These are phyloP conservation scores for Epichloe uncinata DNA, from an alignment of 2,329 filamentous ascomycete species.

Conservation along the genomic window DNA sequence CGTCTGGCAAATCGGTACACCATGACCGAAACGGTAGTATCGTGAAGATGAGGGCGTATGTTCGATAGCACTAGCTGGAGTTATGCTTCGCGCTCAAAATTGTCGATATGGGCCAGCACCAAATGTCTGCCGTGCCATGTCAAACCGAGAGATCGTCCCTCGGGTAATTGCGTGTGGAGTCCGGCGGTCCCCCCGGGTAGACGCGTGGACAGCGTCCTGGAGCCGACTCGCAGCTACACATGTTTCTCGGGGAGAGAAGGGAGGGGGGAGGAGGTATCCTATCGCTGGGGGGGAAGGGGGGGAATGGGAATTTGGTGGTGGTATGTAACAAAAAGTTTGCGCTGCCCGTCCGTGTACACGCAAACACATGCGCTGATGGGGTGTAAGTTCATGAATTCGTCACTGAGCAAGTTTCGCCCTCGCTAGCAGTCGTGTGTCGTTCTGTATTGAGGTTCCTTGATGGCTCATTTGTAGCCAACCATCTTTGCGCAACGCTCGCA, in stretches of 20 bases:
- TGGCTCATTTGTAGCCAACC: slow-evolving; percentile 46
- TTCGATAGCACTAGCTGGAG: too few relatives aligned
- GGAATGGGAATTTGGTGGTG: background rate
- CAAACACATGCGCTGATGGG: background rate
- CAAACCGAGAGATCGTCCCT: too few relatives aligned
- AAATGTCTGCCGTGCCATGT: too few relatives aligned
- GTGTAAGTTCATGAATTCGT: background rate
- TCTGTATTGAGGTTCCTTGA: too few relatives aligned
- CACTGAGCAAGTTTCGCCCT: background rate
- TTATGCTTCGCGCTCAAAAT: too few relatives aligned
- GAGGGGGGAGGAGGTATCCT: slow-evolving; percentile 1
- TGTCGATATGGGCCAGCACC: too few relatives aligned
- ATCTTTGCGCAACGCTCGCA: slow-evolving; percentile 50
- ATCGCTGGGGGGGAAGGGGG: background rate
- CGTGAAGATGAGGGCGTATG: too few relatives aligned
- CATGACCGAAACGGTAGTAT: too few relatives aligned
- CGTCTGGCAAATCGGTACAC: too few relatives aligned
- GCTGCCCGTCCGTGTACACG: background rate
- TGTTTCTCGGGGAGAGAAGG: background rate
- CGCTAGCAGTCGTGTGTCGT: background rate
- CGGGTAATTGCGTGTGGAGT: too few relatives aligned
- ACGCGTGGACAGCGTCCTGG: background rate
- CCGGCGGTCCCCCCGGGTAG: too few relatives aligned
- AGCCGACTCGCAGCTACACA: background rate
- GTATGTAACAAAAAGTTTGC: background rate